Conservation (phyloP, 2,329 filamentous ascomycete genomes). For the Metarhizium robertsii region DNA sequence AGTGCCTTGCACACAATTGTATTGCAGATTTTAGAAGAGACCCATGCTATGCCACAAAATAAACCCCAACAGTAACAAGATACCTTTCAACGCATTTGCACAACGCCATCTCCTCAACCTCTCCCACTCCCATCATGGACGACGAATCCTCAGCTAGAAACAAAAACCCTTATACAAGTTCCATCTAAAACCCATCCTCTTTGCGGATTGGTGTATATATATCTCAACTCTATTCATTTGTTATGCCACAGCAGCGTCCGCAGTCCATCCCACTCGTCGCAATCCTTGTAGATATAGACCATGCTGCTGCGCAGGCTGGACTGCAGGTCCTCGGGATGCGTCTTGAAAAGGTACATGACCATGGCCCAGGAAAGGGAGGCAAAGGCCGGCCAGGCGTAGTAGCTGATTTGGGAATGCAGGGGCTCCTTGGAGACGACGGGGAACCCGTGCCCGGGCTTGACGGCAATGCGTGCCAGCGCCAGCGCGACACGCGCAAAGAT, state of each 20-base stretch:
- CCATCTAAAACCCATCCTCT: neutral
- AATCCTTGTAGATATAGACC: constrained; percentile 92
- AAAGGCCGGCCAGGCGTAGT: constrained; percentile 87
- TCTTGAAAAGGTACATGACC: constrained; percentile 93
- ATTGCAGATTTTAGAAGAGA: too few species aligned
- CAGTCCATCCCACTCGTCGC: constrained; percentile 80
- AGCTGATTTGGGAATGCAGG: constrained; percentile 40
- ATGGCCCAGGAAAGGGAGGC: constrained; percentile 82
- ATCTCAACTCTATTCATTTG: constrained; percentile 31
- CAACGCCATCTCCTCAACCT: too few species aligned
- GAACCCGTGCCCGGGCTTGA: constrained; percentile 52
- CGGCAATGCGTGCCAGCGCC: constrained; percentile 71
- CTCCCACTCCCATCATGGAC: too few species aligned
- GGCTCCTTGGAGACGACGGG: constrained; percentile 39
- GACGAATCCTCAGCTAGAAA: too few species aligned
- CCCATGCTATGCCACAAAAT: too few species aligned
- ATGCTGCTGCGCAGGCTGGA: constrained; percentile 88
- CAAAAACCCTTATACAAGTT: too few species aligned
- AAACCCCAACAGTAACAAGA: too few species aligned
- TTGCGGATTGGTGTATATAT: neutral
- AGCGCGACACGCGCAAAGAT: constrained; percentile 88
- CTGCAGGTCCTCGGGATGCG: constrained; percentile 86
- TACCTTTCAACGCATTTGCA: too few species aligned
- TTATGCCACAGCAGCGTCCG: constrained; percentile 84
- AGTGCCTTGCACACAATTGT: too few species aligned